A percentile compares a stretch with the other conserved stretches of the same genome.
Conservation (phyloP, 192 early-diverging fungal genomes). For the Podila minutissima region DNA sequence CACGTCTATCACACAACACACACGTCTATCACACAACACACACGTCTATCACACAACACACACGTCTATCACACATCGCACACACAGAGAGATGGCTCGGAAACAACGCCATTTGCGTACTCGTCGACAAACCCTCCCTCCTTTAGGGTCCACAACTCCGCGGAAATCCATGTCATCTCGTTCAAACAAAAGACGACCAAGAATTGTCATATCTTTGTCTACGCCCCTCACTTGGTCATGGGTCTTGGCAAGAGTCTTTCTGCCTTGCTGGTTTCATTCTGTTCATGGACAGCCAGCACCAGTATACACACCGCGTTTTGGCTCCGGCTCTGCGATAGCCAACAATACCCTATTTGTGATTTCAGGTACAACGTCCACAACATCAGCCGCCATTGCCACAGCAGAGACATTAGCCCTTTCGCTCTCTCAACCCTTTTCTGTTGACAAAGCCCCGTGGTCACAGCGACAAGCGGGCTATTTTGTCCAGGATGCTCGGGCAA, state of each 20-base stretch:
- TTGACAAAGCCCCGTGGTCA: not conserved
- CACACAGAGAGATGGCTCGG: too few species aligned
- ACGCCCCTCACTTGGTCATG: not conserved
- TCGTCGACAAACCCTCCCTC: too few species aligned
- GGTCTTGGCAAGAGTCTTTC: not conserved
- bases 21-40: too few species aligned
- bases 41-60: too few species aligned
- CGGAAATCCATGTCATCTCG: not conserved
- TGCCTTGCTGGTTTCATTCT: not conserved
- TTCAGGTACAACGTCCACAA: not conserved
- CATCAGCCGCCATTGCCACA: not conserved
- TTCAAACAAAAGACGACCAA: not conserved
- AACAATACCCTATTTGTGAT: conserved; percentile 2
- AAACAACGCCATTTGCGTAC: too few species aligned
- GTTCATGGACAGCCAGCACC: not conserved
- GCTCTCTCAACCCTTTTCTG: not conserved
- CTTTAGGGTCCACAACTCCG: too few species aligned
- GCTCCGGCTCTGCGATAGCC: not conserved
- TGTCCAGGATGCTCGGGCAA: not conserved
- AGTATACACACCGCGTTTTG: not conserved
- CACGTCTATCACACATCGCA: too few species aligned
- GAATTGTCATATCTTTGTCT: not conserved
- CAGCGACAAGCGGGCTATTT: not conserved
- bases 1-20: too few species aligned
- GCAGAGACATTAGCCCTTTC: not conserved